Evolutionary conservation across 768 basidiomycete species (phyloP).

Genomic region (Fomitopsis pulvina): DNA sequence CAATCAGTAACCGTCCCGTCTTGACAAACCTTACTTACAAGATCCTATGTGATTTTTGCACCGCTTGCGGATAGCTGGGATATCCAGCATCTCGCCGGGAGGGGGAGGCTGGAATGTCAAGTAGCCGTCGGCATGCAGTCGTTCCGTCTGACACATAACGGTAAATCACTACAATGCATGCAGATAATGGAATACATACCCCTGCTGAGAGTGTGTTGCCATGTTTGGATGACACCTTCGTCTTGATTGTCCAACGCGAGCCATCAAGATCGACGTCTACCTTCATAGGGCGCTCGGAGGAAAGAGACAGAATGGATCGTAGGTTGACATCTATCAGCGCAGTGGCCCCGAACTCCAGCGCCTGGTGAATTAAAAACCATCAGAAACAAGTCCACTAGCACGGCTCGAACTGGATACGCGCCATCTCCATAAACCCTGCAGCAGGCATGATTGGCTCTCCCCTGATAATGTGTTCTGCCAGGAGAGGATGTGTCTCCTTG

Average conservation of each 20-base stretch:
- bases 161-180: background rate
- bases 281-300: slow-evolving; percentile 15
- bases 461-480: slow-evolving; percentile 40
- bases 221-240: background rate
- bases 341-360: slow-evolving; percentile 28
- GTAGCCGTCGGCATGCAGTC: background rate
- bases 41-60: background rate
- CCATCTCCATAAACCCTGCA: slow-evolving; percentile 36
- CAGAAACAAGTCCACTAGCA: background rate
- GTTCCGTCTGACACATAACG: background rate
- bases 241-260: slow-evolving; percentile 22
- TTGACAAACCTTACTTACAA: too few relatives aligned
- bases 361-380: slow-evolving; percentile 18
- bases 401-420: slow-evolving; percentile 4
- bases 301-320: slow-evolving; percentile 18
- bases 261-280: slow-evolving; percentile 16
- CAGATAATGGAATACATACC: background rate
- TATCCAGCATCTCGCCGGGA: background rate
- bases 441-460: slow-evolving; percentile 42
- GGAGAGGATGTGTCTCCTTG: slow-evolving; percentile 28
- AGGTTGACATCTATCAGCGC: slow-evolving; percentile 21
- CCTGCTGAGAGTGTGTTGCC: background rate
- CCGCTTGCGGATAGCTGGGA: background rate
- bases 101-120: background rate
- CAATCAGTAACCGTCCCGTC: too few relatives aligned